Percentiles rank a stretch among this genome's conserved stretches.
Evolutionary conservation across 768 basidiomycete genomes (phyloP).

Genomic region (Termitomyces bulborhizus): DNA sequence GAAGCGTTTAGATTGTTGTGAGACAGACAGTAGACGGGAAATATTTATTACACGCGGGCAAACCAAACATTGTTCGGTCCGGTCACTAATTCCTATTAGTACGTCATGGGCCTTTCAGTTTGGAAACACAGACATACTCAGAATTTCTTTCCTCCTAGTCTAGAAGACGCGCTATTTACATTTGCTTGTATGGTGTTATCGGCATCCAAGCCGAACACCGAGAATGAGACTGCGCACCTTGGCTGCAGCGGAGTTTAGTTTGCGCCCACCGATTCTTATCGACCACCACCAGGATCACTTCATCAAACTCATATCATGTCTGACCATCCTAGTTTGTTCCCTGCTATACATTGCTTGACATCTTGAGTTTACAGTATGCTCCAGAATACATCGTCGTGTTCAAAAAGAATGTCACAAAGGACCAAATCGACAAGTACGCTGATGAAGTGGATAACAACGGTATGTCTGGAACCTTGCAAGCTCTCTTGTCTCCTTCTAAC

Average conservation of each 20-base stretch:
- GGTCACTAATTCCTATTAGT: too few species aligned
- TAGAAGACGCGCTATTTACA: constrained; percentile 2
- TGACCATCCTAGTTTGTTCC: neutral
- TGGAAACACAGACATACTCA: too few species aligned
- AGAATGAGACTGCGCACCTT: neutral
- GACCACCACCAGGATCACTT: neutral
- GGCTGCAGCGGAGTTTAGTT: neutral
- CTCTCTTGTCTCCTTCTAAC: neutral
- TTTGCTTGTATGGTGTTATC: neutral
- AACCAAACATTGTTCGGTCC: neutral
- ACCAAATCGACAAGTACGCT: constrained; percentile 35
- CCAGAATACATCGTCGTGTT: constrained; percentile 53
- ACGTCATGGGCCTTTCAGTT: too few species aligned
- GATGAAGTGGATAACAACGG: constrained; percentile 32
- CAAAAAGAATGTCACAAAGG: constrained; percentile 35
- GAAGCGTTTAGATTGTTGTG: neutral
- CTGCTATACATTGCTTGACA: neutral
- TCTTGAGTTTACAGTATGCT: neutral
- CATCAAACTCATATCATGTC: constrained; percentile 5
- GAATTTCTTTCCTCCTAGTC: too few species aligned
- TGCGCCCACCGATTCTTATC: constrained; percentile 10
- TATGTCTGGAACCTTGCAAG: constrained; percentile 7
- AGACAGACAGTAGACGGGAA: neutral
- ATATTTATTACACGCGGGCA: neutral
- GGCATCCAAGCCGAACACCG: neutral